Evolutionary conservation across 768 basidiomycete species (phyloP).

Genomic region (Melanogaster broomeanus): DNA sequence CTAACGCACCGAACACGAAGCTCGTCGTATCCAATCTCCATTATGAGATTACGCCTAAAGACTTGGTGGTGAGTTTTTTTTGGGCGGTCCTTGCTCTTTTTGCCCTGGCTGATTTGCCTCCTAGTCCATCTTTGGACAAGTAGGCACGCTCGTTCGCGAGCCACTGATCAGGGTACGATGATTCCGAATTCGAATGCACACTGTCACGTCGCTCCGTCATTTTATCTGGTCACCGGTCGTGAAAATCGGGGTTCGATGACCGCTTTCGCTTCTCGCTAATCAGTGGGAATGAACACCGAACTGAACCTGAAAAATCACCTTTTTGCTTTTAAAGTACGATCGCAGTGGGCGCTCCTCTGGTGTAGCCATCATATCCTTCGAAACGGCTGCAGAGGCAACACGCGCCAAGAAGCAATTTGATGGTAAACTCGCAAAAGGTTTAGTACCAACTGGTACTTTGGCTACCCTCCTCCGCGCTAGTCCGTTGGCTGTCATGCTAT

Average conservation of each 20-base stretch:
- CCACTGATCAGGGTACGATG: conserved; percentile 93
- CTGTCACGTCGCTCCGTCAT: conserved; percentile 31
- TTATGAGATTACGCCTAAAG: conserved; percentile 88
- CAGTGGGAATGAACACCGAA: conserved; percentile 41
- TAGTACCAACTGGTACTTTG: not conserved
- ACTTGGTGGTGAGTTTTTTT: conserved; percentile 70
- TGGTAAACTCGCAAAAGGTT: conserved; percentile 88
- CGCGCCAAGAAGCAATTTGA: conserved; percentile 83
- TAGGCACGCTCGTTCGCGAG: conserved; percentile 91
- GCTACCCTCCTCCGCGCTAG: not conserved
- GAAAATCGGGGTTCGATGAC: conserved; percentile 31
- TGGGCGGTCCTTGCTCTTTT: not conserved
- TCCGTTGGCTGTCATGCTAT: not conserved
- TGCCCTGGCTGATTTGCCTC: conserved; percentile 3
- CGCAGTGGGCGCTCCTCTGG: conserved; percentile 92
- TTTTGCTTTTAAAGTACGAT: conserved; percentile 80
- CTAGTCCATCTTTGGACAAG: conserved; percentile 87
- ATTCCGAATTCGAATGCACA: conserved; percentile 43
- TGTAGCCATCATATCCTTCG: conserved; percentile 76
- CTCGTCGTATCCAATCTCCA: conserved; percentile 86
- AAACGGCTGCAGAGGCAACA: conserved; percentile 76
- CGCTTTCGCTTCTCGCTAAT: conserved; percentile 46
- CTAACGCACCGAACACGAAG: conserved; percentile 45
- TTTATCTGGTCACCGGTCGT: conserved; percentile 32
- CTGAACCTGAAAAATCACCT: conserved; percentile 58